Conservation (phyloP, 352 stramenopile species). For the Phytopythium helicoides region DNA sequence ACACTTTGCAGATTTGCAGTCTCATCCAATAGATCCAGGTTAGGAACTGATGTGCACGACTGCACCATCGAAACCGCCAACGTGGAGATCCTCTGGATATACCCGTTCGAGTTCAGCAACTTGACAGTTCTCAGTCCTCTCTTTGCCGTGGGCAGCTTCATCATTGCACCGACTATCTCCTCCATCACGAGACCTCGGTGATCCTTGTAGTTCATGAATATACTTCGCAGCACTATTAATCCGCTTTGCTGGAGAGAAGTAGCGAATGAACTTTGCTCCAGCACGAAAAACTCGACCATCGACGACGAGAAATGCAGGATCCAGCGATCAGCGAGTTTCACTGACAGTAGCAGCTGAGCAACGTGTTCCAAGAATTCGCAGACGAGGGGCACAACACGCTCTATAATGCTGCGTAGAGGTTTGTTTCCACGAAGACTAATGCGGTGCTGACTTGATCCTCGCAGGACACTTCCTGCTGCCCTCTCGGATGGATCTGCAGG, state of each 20-base stretch:
- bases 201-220: slow-evolving; percentile 65
- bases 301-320: slow-evolving; percentile 67
- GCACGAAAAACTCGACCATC: slow-evolving; percentile 64
- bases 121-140: slow-evolving; percentile 69
- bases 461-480: slow-evolving; percentile 8
- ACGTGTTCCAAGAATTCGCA: slow-evolving; percentile 79
- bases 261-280: slow-evolving; percentile 63
- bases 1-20: background rate
- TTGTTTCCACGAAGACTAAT: slow-evolving; percentile 55
- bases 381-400: slow-evolving; percentile 53
- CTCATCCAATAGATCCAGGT: slow-evolving; percentile 10
- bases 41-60: slow-evolving; percentile 24
- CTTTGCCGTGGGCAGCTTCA: slow-evolving; percentile 77
- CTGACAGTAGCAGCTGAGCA: slow-evolving; percentile 42
- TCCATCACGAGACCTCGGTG: slow-evolving; percentile 64
- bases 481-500: background rate
- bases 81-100: slow-evolving; percentile 70
- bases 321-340: slow-evolving; percentile 81
- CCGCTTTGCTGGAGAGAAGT: slow-evolving; percentile 62
- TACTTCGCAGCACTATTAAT: slow-evolving; percentile 48
- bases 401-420: slow-evolving; percentile 43
- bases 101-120: slow-evolving; percentile 40
- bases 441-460: slow-evolving; percentile 15
- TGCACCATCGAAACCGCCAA: slow-evolving; percentile 67
- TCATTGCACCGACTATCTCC: slow-evolving; percentile 70